Percentiles rank a stretch among this genome's conserved stretches.
These are phyloP conservation scores for Rhipidocladum racemiflorum DNA, from an alignment of 176 grass and related monocot genomes.

Conservation along the genomic window DNA sequence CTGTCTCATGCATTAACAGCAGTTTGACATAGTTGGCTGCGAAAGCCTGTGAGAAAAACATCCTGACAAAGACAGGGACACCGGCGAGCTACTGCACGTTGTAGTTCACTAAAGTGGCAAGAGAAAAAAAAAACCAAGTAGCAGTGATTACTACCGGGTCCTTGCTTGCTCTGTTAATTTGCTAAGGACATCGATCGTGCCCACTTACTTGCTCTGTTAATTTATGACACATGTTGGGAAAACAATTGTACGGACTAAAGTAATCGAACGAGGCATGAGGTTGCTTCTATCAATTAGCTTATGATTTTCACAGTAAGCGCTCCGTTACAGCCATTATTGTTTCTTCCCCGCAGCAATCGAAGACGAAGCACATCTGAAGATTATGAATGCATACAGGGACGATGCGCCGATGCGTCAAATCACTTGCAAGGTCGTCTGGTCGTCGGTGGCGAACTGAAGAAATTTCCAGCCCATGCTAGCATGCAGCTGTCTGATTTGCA, in stretches of 20 bases:
- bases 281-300: not conserved
- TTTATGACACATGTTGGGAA: too few relatives aligned
- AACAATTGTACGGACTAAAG: not conserved
- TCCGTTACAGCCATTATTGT: not conserved
- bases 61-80: too few relatives aligned
- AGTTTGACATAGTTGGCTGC: too few relatives aligned
- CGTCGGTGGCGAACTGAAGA: not conserved
- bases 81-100: too few relatives aligned
- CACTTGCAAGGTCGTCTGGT: not conserved
- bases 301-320: not conserved
- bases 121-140: too few relatives aligned
- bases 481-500: not conserved
- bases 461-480: not conserved
- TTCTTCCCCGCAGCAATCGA: not conserved
- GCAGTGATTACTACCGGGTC: too few relatives aligned
- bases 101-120: too few relatives aligned
- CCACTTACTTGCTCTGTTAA: too few relatives aligned
- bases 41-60: too few relatives aligned
- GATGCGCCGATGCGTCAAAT: not conserved
- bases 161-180: too few relatives aligned
- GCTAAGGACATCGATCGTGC: not conserved
- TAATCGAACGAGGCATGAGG: not conserved
- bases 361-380: not conserved
- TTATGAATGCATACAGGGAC: not conserved
- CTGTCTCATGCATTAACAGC: too few relatives aligned